phyloP scores from a whole-genome alignment of 805 yeast species.

The Ogataea ganodermae region DNA sequence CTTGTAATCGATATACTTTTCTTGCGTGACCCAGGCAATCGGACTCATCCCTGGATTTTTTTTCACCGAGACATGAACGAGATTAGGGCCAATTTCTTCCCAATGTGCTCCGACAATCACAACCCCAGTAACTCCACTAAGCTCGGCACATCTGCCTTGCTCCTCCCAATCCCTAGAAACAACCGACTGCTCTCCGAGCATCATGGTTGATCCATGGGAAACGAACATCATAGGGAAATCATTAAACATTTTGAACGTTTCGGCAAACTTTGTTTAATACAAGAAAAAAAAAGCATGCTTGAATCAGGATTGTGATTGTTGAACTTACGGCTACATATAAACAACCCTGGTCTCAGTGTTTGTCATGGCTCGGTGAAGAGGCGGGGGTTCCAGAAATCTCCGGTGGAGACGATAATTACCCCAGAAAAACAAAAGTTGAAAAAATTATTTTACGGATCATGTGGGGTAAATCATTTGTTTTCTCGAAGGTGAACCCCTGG shows the following conservation, averaged over 20 bases:
- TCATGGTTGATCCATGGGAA: slow-evolving; percentile 16
- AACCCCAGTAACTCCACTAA: slow-evolving; percentile 10
- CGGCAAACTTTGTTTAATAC: no score
- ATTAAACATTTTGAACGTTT: slow-evolving; percentile 1
- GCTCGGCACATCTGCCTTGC: slow-evolving; percentile 13
- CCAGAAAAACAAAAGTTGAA: not conserved
- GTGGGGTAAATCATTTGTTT: slow-evolving; percentile 3
- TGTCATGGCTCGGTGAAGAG: no score
- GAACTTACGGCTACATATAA: no score
- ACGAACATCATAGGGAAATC: slow-evolving; percentile 14
- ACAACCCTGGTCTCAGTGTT: no score
- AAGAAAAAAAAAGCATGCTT: no score
- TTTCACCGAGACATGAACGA: slow-evolving; percentile 13
- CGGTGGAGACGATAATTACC: slow-evolving; percentile 3
- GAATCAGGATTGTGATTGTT: no score
- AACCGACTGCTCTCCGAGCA: slow-evolving; percentile 16
- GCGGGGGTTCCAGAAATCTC: not conserved
- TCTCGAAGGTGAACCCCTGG: no score
- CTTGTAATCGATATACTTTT: slow-evolving; percentile 9
- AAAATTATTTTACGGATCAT: not conserved
- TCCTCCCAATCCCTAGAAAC: slow-evolving; percentile 15
- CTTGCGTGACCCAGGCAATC: slow-evolving; percentile 11
- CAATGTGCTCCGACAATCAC: slow-evolving; percentile 16
- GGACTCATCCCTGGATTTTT: slow-evolving; percentile 13
- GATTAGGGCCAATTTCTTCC: slow-evolving; percentile 12